A percentile compares a stretch with the other conserved stretches of the same genome.
Conservation (phyloP, 2,329 filamentous ascomycete genomes). For the Xylaria sp. region DNA sequence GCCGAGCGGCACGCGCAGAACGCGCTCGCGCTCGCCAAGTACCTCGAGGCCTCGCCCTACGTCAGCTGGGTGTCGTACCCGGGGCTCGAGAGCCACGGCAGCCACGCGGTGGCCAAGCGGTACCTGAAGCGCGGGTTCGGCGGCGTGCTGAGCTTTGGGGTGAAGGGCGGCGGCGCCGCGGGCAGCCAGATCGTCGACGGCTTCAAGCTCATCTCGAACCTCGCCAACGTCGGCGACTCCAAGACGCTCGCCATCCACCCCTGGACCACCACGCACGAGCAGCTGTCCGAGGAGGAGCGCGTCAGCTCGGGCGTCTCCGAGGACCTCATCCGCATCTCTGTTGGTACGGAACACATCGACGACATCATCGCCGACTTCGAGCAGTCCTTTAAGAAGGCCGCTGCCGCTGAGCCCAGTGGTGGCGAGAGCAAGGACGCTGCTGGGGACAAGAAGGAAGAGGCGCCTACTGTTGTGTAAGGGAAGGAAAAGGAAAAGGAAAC, state of each 20-base stretch:
- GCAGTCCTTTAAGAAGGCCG: constrained; percentile 79
- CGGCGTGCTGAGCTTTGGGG: constrained; percentile 91
- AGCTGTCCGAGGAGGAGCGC: constrained; percentile 83
- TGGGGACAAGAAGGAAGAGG: constrained; percentile 52
- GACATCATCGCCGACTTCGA: constrained; percentile 97
- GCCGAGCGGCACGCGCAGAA: constrained; percentile 89
- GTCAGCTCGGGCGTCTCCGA: constrained; percentile 83
- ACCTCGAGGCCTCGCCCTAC: constrained; percentile 84
- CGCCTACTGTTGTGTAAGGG: constrained; percentile 51
- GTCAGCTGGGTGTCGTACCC: constrained; percentile 96
- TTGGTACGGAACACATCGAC: constrained; percentile 96
- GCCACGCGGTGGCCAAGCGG: constrained; percentile 83
- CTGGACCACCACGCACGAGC: constrained; percentile 95
- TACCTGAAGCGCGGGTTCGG: constrained; percentile 88
- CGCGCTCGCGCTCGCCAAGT: constrained; percentile 80
- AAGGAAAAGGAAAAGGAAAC: constrained; percentile 14
- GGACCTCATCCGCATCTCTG: constrained; percentile 94
- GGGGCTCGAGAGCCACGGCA: constrained; percentile 83
- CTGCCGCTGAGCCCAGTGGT: constrained; percentile 53
- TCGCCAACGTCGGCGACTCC: constrained; percentile 95
- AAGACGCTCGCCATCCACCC: constrained; percentile 97
- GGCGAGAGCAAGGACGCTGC: constrained; percentile 46
- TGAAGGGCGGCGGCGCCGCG: constrained; percentile 86
- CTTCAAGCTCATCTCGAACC: constrained; percentile 94
- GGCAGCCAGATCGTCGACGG: constrained; percentile 91